These are phyloP conservation scores for Orbilia ellipsospora DNA, from an alignment of 2,329 filamentous ascomycete genomes.

Conservation along the genomic window DNA sequence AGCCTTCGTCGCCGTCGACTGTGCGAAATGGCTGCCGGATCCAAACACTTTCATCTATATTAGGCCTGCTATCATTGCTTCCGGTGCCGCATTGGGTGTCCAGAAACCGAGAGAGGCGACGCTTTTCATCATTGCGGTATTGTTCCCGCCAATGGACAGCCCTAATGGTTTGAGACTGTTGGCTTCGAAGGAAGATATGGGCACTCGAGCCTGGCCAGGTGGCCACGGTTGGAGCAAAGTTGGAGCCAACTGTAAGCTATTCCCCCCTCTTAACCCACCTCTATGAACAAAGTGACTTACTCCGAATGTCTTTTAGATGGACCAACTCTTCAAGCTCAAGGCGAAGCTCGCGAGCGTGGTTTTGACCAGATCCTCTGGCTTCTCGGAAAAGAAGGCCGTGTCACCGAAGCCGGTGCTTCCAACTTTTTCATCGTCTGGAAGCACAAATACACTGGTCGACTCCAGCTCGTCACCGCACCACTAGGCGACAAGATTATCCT, in stretches of 20 bases:
- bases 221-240: slow-evolving; percentile 93
- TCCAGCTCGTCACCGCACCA: slow-evolving; percentile 83
- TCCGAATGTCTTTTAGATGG: slow-evolving; percentile 65
- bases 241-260: slow-evolving; percentile 79
- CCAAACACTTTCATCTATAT: slow-evolving; percentile 82
- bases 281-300: slow-evolving; percentile 8
- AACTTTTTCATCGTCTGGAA: slow-evolving; percentile 92
- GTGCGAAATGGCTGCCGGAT: slow-evolving; percentile 80
- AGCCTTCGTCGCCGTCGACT: slow-evolving; percentile 77
- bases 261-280: not conserved
- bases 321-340: slow-evolving; percentile 80
- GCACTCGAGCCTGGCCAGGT: slow-evolving; percentile 85
- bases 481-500: slow-evolving; percentile 85
- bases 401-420: slow-evolving; percentile 89
- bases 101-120: slow-evolving; percentile 83
- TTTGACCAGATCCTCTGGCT: slow-evolving; percentile 96
- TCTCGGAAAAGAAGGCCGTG: slow-evolving; percentile 78
- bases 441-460: slow-evolving; percentile 70
- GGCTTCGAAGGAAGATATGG: slow-evolving; percentile 81
- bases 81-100: slow-evolving; percentile 81
- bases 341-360: slow-evolving; percentile 76
- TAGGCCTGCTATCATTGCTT: slow-evolving; percentile 86
- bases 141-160: slow-evolving; percentile 61
- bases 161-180: slow-evolving; percentile 66
- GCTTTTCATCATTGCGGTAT: slow-evolving; percentile 79